phyloP scores from a whole-genome alignment of 2,329 filamentous ascomycete species.

The Fonsecaea nubica region DNA sequence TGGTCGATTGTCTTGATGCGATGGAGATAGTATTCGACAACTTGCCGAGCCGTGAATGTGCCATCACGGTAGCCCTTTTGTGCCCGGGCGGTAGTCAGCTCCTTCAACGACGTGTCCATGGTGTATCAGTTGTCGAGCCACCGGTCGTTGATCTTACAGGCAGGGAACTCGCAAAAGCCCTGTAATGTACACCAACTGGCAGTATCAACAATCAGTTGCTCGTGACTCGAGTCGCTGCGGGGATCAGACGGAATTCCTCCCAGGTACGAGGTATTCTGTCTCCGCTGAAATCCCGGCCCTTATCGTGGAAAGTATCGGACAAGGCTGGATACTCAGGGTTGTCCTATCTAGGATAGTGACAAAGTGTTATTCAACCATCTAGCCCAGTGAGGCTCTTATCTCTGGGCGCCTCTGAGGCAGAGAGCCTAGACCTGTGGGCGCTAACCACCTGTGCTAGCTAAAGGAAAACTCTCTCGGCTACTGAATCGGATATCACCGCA shows the following conservation, averaged over 20 bases:
- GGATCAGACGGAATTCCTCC: neutral
- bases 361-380: too few relatives aligned
- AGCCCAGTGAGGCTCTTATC: slow-evolving; percentile 3
- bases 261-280: neutral
- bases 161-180: neutral
- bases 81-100: slow-evolving; percentile 23
- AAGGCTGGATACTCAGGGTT: neutral
- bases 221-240: slow-evolving; percentile 2
- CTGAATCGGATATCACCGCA: slow-evolving; percentile 6
- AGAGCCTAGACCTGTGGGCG: neutral
- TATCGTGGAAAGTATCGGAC: slow-evolving; percentile 12
- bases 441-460: neutral
- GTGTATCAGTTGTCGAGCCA: neutral
- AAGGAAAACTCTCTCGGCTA: neutral
- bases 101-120: slow-evolving; percentile 10
- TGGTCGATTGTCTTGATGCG: slow-evolving; percentile 24
- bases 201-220: neutral
- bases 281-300: neutral
- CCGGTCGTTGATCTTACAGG: neutral
- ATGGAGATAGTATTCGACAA: slow-evolving; percentile 28
- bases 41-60: slow-evolving; percentile 22
- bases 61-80: slow-evolving; percentile 24
- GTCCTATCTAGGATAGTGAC: neutral
- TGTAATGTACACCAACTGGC: neutral
- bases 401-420: neutral